A percentile compares a stretch with the other conserved stretches of the same genome.
Evolutionary conservation across 495 filamentous ascomycete species (phyloP).

Genomic region (Hamigera avellanea): DNA sequence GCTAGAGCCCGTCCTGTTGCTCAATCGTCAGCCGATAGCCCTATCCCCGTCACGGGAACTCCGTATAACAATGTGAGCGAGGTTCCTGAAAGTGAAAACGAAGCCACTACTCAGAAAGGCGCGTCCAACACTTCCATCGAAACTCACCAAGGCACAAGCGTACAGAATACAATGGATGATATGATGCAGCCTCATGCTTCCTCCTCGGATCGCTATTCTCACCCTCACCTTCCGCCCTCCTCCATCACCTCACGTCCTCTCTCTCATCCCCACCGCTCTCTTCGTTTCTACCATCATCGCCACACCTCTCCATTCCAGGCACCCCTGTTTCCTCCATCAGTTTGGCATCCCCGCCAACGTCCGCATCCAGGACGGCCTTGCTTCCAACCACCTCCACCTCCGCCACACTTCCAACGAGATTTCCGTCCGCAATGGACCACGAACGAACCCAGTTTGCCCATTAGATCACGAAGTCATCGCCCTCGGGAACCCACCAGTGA

Average conservation of each 20-base stretch:
- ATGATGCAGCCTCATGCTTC: too few species aligned
- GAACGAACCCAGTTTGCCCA: not conserved
- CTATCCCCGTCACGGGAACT: not conserved
- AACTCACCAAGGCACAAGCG: too few species aligned
- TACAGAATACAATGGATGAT: too few species aligned
- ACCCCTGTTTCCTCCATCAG: constrained; percentile 4
- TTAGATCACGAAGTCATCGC: too few species aligned
- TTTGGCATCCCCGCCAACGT: not conserved
- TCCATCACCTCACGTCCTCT: not conserved
- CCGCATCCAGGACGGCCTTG: constrained; percentile 1
- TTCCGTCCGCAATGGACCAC: not conserved
- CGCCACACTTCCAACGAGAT: not conserved
- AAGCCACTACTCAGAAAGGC: too few species aligned
- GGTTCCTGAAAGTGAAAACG: not conserved
- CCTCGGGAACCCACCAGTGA: too few species aligned
- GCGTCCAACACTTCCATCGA: too few species aligned
- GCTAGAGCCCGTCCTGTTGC: too few species aligned
- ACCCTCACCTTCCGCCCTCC: too few species aligned
- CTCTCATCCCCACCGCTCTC: constrained; percentile 1
- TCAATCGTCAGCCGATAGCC: not conserved
- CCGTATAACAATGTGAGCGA: not conserved
- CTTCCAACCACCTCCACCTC: not conserved
- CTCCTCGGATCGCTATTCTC: too few species aligned
- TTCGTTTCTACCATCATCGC: constrained; percentile 1
- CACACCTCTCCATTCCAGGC: constrained; percentile 4